Evolutionary conservation across 306 rosid genomes (phyloP).

Genomic region (Ceratonia siliqua): DNA sequence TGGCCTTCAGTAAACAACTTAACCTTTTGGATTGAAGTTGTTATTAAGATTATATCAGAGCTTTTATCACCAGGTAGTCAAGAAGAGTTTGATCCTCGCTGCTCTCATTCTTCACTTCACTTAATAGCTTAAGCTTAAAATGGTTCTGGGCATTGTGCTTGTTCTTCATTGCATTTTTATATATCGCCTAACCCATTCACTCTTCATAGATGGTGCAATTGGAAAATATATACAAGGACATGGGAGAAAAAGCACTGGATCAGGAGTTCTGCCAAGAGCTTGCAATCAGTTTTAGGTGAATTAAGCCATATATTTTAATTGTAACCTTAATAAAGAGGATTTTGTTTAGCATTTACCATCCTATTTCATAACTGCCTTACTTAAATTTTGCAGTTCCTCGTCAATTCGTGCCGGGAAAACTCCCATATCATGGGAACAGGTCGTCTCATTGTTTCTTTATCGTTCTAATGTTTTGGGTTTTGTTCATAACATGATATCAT

Average conservation of each 20-base stretch:
- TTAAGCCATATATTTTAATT: neutral
- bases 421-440: conserved; percentile 51
- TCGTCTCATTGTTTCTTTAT: conserved; percentile 20
- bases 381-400: conserved; percentile 39
- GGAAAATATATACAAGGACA: conserved; percentile 38
- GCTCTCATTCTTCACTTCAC: too few relatives aligned
- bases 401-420: conserved; percentile 18
- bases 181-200: conserved; percentile 21
- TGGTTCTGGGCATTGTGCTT: neutral
- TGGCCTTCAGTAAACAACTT: too few relatives aligned
- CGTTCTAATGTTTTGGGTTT: conserved; percentile 13
- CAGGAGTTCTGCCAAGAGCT: conserved; percentile 34
- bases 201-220: conserved; percentile 35
- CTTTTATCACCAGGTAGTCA: too few relatives aligned
- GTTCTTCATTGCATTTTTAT: conserved; percentile 1
- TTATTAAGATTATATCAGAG: too few relatives aligned
- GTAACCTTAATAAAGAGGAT: neutral
- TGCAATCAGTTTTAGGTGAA: conserved; percentile 39
- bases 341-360: neutral
- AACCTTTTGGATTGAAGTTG: too few relatives aligned
- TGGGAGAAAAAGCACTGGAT: conserved; percentile 36
- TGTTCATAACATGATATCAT: neutral
- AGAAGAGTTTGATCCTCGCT: too few relatives aligned
- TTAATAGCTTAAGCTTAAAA: too few relatives aligned
- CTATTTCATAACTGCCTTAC: neutral